phyloP scores from a whole-genome alignment of 371 early-diverging fungal genomes.

The Apophysomyces sp. region DNA sequence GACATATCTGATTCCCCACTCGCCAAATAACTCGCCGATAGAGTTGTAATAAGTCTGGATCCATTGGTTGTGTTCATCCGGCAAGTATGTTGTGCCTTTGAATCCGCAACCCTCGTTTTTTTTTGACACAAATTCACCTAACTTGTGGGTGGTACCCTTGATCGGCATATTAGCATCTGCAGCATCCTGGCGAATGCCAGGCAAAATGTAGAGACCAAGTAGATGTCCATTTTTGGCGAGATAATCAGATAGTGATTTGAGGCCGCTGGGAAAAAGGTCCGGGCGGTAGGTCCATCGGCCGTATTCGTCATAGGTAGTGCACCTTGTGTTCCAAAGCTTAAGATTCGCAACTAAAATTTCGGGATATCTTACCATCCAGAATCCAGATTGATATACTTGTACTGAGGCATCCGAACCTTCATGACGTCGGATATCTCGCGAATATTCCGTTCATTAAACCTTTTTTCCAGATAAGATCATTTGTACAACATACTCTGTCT shows the following conservation, averaged over 20 bases:
- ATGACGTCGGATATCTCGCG: slow-evolving; percentile 33
- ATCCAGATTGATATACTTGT: slow-evolving; percentile 36
- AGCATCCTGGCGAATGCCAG: slow-evolving; percentile 31
- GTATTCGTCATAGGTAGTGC: slow-evolving; percentile 21
- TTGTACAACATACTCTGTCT: not conserved
- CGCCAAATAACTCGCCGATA: slow-evolving; percentile 29
- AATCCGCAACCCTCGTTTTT: slow-evolving; percentile 26
- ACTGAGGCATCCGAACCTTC: slow-evolving; percentile 26
- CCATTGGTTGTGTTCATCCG: slow-evolving; percentile 18
- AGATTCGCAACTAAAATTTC: not conserved
- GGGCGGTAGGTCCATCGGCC: slow-evolving; percentile 34
- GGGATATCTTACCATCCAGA: slow-evolving; percentile 26
- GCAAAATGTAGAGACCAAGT: slow-evolving; percentile 30
- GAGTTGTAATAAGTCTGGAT: slow-evolving; percentile 29
- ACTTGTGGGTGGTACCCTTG: slow-evolving; percentile 9
- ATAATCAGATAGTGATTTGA: slow-evolving; percentile 16
- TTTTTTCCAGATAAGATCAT: not conserved
- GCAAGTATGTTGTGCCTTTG: slow-evolving; percentile 28
- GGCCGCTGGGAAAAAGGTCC: slow-evolving; percentile 29
- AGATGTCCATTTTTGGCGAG: slow-evolving; percentile 25
- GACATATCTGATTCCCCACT: slow-evolving; percentile 29
- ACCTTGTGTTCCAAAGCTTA: slow-evolving; percentile 6
- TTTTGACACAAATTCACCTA: slow-evolving; percentile 16
- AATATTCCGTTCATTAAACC: slow-evolving; percentile 31
- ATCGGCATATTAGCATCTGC: slow-evolving; percentile 15